These are phyloP conservation scores for Helicocarpus griseus DNA, from an alignment of 2,329 filamentous ascomycete genomes.

Conservation along the genomic window DNA sequence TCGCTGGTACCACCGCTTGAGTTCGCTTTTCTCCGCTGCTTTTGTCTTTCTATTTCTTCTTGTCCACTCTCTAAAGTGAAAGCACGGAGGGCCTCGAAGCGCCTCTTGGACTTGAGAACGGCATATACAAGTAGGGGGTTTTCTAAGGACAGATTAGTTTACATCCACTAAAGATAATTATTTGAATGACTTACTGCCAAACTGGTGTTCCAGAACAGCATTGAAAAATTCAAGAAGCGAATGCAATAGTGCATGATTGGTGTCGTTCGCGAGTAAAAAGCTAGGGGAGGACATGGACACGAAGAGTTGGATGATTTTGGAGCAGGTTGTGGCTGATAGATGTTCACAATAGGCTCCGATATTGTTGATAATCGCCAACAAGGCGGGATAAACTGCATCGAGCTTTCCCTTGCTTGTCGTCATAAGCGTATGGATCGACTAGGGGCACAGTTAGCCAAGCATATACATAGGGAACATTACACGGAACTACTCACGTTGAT, in stretches of 20 bases:
- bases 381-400: slow-evolving; percentile 81
- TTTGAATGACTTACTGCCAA: slow-evolving; percentile 48
- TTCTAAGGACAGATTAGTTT: slow-evolving; percentile 38
- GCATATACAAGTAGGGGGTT: slow-evolving; percentile 76
- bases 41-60: slow-evolving; percentile 77
- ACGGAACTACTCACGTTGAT: slow-evolving; percentile 59
- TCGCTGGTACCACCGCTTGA: slow-evolving; percentile 23
- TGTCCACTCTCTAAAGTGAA: slow-evolving; percentile 90
- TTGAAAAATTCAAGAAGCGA: slow-evolving; percentile 85
- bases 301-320: slow-evolving; percentile 79
- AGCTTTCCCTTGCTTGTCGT: slow-evolving; percentile 84
- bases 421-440: slow-evolving; percentile 88
- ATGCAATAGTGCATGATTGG: slow-evolving; percentile 70
- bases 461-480: neutral
- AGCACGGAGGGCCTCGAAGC: slow-evolving; percentile 72
- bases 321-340: slow-evolving; percentile 63
- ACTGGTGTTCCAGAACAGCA: slow-evolving; percentile 81
- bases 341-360: slow-evolving; percentile 75
- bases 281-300: slow-evolving; percentile 87
- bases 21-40: slow-evolving; percentile 58
- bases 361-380: slow-evolving; percentile 89
- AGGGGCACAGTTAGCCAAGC: slow-evolving; percentile 17
- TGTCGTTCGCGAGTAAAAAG: slow-evolving; percentile 85
- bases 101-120: slow-evolving; percentile 67
- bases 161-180: neutral